These are phyloP conservation scores for Herpotrichia juniperi DNA, from an alignment of 2,329 filamentous ascomycete genomes.

Conservation along the genomic window DNA sequence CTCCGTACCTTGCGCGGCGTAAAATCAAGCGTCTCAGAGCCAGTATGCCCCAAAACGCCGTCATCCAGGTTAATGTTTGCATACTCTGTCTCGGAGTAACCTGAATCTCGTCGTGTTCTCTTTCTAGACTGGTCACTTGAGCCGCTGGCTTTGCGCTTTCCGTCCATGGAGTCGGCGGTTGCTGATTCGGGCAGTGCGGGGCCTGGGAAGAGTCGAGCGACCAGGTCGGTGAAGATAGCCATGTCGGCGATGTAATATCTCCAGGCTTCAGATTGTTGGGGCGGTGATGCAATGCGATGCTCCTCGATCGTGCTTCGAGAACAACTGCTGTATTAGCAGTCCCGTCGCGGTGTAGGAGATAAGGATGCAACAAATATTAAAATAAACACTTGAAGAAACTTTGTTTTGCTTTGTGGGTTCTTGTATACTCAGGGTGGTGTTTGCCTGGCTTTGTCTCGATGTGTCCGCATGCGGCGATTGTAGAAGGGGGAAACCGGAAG, in stretches of 20 bases:
- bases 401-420: conserved; percentile 6
- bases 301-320: background rate
- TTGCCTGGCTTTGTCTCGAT: conserved; percentile 14
- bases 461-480: conserved; percentile 13
- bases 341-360: conserved; percentile 2
- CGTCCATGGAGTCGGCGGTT: background rate
- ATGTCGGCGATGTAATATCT: background rate
- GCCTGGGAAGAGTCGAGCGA: background rate
- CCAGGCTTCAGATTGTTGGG: background rate
- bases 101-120: background rate
- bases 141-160: background rate
- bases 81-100: background rate
- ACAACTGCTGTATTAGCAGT: background rate
- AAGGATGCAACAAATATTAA: conserved; percentile 8
- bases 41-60: no score
- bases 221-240: background rate
- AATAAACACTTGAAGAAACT: background rate
- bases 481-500: conserved; percentile 1
- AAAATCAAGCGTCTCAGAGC: no score
- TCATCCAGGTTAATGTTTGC: background rate
- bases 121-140: background rate
- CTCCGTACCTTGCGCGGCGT: no score
- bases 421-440: conserved; percentile 4
- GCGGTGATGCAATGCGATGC: background rate
- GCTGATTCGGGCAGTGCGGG: background rate